Conservation (phyloP, 2,329 filamentous ascomycete species). For the Fusarium caatingaense region DNA sequence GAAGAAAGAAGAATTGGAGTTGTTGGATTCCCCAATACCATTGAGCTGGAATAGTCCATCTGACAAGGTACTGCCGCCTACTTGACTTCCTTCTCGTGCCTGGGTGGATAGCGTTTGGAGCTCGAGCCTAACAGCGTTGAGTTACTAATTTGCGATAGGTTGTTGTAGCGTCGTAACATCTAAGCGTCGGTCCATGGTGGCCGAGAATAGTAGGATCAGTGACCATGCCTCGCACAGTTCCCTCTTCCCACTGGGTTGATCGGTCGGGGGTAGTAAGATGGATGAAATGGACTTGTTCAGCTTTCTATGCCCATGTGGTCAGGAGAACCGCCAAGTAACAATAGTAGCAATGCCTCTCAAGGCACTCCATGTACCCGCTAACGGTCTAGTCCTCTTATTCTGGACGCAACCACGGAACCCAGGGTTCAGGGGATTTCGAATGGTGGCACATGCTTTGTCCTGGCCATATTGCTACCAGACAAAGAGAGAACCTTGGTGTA, state of each 20-base stretch:
- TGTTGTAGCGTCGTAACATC: not conserved
- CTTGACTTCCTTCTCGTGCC: not conserved
- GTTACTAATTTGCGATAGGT: not conserved
- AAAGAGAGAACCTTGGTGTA: not conserved
- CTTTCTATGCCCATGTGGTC: not conserved
- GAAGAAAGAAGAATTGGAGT: not conserved
- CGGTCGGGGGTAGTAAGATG: not conserved
- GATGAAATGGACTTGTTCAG: not conserved
- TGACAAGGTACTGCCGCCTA: not conserved
- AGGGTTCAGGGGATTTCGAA: not conserved
- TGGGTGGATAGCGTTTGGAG: not conserved
- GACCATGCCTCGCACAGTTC: not conserved
- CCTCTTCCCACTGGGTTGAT: not conserved
- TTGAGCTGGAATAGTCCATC: not conserved
- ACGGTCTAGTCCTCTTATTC: not conserved
- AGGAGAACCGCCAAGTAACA: not conserved
- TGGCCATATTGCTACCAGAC: not conserved
- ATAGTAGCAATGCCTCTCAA: not conserved
- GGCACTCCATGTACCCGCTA: not conserved
- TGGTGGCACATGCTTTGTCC: not conserved
- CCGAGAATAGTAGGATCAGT: not conserved
- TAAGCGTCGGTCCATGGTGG: not conserved
- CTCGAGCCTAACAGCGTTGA: not conserved
- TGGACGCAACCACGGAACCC: not conserved
- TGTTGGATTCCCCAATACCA: rapidly evolving